Percentiles rank a stretch among this genome's conserved stretches.
Evolutionary conservation across 1,139 yeast genomes (phyloP).

Genomic region (Torulaspora pretoriensis): DNA sequence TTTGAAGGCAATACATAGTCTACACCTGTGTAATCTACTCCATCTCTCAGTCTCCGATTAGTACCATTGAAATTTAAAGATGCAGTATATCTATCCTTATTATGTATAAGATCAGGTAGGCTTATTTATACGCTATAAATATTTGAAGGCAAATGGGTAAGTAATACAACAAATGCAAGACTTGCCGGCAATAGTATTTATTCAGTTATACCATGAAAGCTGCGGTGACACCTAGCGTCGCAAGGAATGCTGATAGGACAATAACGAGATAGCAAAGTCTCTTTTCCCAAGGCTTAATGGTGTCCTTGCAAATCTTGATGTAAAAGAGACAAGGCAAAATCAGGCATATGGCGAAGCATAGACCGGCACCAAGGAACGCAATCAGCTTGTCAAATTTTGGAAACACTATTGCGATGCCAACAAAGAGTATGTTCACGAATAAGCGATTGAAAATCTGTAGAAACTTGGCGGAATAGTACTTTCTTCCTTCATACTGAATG

Average conservation of each 20-base stretch:
- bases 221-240: conserved; percentile 50
- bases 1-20: background rate
- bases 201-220: conserved; percentile 38
- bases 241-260: conserved; percentile 43
- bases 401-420: conserved; percentile 54
- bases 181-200: no score
- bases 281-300: conserved; percentile 42
- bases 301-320: conserved; percentile 49
- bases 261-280: conserved; percentile 46
- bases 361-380: conserved; percentile 76
- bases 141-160: no score
- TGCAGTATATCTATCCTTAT: no score
- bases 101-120: no score
- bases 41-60: no score
- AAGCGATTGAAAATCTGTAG: conserved; percentile 35
- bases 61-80: no score
- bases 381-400: conserved; percentile 80
- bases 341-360: conserved; percentile 77
- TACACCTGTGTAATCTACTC: no score
- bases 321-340: conserved; percentile 74
- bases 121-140: no score
- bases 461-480: conserved; percentile 20
- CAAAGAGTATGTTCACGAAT: conserved; percentile 41
- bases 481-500: conserved; percentile 14
- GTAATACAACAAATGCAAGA: no score